Evolutionary conservation across 108 stramenopile species (phyloP).

Genomic region (Licmophora abbreviata): DNA sequence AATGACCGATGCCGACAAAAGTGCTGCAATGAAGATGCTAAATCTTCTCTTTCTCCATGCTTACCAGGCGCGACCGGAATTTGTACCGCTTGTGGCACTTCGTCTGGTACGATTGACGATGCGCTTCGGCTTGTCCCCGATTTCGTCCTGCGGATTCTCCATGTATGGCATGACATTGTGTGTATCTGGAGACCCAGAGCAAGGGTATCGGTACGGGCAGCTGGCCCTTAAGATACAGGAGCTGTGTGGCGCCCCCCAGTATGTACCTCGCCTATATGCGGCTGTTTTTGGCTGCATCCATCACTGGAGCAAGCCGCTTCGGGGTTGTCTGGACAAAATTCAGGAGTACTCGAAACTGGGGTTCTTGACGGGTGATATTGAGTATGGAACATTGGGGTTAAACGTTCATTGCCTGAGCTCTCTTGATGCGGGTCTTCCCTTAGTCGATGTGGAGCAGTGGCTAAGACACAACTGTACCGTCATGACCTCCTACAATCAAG

Average conservation of each 20-base stretch:
- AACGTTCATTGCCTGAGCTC: conserved; percentile 9
- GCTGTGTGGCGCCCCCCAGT: conserved; percentile 6
- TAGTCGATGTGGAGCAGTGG: conserved; percentile 3
- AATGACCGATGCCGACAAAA: conserved; percentile 6
- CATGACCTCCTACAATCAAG: conserved; percentile 25
- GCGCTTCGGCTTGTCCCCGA: conserved; percentile 11
- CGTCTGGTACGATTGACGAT: conserved; percentile 35
- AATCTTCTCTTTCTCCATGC: conserved; percentile 17
- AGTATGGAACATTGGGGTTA: conserved; percentile 18
- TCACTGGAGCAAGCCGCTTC: conserved; percentile 3
- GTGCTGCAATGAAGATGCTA: conserved; percentile 41
- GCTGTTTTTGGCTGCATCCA: conserved; percentile 13
- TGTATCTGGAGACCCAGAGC: conserved; percentile 21
- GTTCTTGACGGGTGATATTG: conserved; percentile 23
- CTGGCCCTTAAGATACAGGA: conserved; percentile 19
- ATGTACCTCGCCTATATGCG: conserved; percentile 18
- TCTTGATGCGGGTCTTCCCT: conserved; percentile 15
- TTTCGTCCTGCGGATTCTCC: conserved; percentile 20
- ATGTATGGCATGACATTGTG: conserved; percentile 31
- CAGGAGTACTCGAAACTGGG: neutral
- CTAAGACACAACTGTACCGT: conserved; percentile 5
- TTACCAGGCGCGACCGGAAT: conserved; percentile 7
- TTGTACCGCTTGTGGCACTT: conserved; percentile 21
- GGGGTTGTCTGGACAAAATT: neutral
- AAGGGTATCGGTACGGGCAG: conserved; percentile 35